A percentile compares a stretch with the other conserved stretches of the same genome.
Conservation (phyloP, 768 basidiomycete genomes). For the Boletus sensibilis region DNA sequence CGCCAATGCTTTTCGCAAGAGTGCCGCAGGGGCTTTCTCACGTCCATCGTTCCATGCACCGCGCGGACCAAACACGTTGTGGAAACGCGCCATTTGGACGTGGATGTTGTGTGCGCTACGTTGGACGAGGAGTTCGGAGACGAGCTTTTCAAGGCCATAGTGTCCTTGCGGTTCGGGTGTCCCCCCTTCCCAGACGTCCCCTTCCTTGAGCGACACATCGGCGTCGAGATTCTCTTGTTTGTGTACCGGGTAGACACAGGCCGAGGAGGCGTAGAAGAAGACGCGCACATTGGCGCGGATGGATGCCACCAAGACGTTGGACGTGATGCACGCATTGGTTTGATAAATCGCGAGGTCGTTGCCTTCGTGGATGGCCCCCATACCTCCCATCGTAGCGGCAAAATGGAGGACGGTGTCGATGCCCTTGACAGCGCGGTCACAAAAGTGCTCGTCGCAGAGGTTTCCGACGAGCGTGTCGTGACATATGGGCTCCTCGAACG, state of each 20-base stretch:
- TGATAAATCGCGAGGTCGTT: constrained; percentile 51
- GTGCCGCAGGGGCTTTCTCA: constrained; percentile 58
- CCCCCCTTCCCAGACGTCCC: constrained; percentile 40
- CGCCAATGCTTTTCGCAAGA: constrained; percentile 52
- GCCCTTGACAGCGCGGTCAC: constrained; percentile 37
- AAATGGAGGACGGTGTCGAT: constrained; percentile 52
- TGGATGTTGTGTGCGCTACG: constrained; percentile 34
- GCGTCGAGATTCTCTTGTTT: constrained; percentile 35
- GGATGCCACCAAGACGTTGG: constrained; percentile 44
- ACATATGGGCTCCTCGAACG: constrained; percentile 23
- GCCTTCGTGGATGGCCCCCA: constrained; percentile 55
- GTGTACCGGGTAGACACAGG: constrained; percentile 53
- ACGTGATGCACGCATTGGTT: constrained; percentile 50
- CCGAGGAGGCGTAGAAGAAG: constrained; percentile 58
- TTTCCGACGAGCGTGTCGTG: constrained; percentile 44
- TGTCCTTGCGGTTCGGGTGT: constrained; percentile 50
- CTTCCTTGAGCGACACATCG: constrained; percentile 47
- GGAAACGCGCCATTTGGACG: constrained; percentile 52
- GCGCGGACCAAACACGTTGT: constrained; percentile 57
- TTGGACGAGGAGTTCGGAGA: constrained; percentile 45
- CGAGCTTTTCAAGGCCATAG: constrained; percentile 59
- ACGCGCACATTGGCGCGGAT: constrained; percentile 37
- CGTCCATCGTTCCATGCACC: constrained; percentile 53
- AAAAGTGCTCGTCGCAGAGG: constrained; percentile 44
- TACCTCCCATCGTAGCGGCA: constrained; percentile 63